Evolutionary conservation across 345 rosid species (phyloP), one percentile per base, ranked within the genome.

Genomic region (Gossypium raimondii): DNA sequence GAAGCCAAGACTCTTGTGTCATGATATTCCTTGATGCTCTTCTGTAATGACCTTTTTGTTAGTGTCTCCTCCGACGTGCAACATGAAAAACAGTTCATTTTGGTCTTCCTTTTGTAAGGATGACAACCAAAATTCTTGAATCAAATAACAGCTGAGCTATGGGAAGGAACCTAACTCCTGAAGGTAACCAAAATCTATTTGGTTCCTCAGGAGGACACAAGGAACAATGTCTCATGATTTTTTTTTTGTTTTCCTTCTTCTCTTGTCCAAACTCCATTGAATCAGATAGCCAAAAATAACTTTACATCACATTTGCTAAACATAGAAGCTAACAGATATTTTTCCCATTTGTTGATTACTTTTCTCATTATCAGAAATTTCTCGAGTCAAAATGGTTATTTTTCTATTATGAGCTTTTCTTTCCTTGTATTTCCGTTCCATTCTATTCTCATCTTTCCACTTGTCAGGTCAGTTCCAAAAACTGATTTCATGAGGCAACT

Each of bases 1-100:
- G 86, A 79, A 74, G 94, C 79, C 53, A 91, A 61, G 60, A 79
- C 78, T 82, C 85, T 87, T 3, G 89, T 82, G 67, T 88, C 94
- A 62, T 76, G 84, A 74, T 84, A 84, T 16, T 84, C 86, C 78
- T 82, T 87, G 61, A 84, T 79, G 88, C 92, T 85, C 82, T 86
- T 88, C 78, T 84, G 84, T 45, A 87, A 83, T 29, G 94, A 83
- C 81, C 76, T 89, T 81, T 82, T 87, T 78, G 70, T 78, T 5
- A 70, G 58, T 78, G 41, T 86, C 50, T 78, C 85, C 17, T 85
- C 55, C 13, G 93, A 80, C 78, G 78, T 67, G 86, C 94, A 92
- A 72, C 95, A 91, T 12, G 78, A 48, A 65, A 91, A 91, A 79
- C 88, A 85, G 75, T 80, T 84, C 92, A 89, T 88, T 74, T 74